Percentiles rank a stretch among this genome's conserved stretches.
Conservation (phyloP, 75 land plant genomes). For the Pinus tabuliformis region DNA sequence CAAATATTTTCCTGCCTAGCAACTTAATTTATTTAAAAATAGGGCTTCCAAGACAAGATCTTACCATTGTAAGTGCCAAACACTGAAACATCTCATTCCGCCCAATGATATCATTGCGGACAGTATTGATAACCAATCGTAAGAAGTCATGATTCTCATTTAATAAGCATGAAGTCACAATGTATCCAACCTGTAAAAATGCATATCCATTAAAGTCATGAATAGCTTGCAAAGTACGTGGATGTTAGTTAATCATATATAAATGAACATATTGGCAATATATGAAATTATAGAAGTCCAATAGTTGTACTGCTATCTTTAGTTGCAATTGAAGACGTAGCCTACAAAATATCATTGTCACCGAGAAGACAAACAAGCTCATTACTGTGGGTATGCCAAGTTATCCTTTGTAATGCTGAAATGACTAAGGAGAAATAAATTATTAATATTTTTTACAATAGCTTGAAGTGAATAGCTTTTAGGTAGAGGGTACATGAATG, state of each 20-base stretch:
- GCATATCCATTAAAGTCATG: background rate
- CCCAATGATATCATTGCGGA: slow-evolving; percentile 99
- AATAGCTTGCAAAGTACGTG: background rate
- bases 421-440: too few relatives aligned
- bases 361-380: too few relatives aligned
- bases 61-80: slow-evolving; percentile 96
- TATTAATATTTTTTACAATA: too few relatives aligned
- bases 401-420: too few relatives aligned
- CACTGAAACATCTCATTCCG: slow-evolving; percentile 98
- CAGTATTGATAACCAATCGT: slow-evolving; percentile 94
- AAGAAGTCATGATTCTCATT: slow-evolving; percentile 98
- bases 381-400: too few relatives aligned
- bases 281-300: background rate
- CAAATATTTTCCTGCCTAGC: background rate
- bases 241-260: background rate
- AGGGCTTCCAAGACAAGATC: background rate
- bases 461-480: too few relatives aligned
- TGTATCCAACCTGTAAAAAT: slow-evolving; percentile 90
- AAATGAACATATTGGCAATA: background rate
- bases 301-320: too few relatives aligned
- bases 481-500: too few relatives aligned
- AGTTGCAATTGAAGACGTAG: too few relatives aligned
- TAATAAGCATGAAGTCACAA: slow-evolving; percentile 93
- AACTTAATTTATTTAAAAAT: background rate
- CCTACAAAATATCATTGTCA: too few relatives aligned